Percentiles rank a stretch among this genome's conserved stretches.
Conservation (phyloP, 805 yeast species). For the Monosporozyma aerobia region DNA sequence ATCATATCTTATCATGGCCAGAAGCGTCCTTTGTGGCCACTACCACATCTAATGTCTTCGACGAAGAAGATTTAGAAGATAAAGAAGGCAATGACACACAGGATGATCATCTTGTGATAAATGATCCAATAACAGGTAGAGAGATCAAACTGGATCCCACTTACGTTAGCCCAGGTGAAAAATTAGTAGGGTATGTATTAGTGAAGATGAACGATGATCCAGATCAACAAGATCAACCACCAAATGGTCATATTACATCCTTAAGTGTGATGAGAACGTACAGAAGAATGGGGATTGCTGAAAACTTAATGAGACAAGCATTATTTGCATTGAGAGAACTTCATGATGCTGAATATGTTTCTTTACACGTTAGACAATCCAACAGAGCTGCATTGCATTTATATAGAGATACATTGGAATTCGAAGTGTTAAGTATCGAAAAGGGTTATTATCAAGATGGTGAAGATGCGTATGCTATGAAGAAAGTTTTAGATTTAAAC, state of each 20-base stretch:
- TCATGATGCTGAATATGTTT: conserved; percentile 73
- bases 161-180: conserved; percentile 57
- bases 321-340: conserved; percentile 72
- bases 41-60: conserved; percentile 35
- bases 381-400: conserved; percentile 91
- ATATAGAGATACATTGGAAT: conserved; percentile 74
- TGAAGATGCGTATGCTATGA: conserved; percentile 96
- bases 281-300: conserved; percentile 92
- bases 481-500: conserved; percentile 51
- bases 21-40: conserved; percentile 95
- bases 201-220: conserved; percentile 97
- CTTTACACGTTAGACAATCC: conserved; percentile 87
- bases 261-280: conserved; percentile 92
- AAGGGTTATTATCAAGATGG: conserved; percentile 92
- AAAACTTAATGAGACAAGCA: conserved; percentile 78
- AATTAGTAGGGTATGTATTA: conserved; percentile 89
- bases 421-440: conserved; percentile 75
- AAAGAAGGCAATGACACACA: conserved; percentile 11
- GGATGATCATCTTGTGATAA: conserved; percentile 11
- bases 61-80: conserved; percentile 12
- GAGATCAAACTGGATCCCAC: conserved; percentile 49
- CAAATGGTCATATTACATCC: conserved; percentile 91
- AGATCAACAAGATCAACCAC: conserved; percentile 58
- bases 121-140: conserved; percentile 15
- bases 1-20: conserved; percentile 94